Evolutionary conservation across 805 yeast species (phyloP), one percentile per base, ranked within the genome.

Genomic region (Candida coquimbonensis): DNA sequence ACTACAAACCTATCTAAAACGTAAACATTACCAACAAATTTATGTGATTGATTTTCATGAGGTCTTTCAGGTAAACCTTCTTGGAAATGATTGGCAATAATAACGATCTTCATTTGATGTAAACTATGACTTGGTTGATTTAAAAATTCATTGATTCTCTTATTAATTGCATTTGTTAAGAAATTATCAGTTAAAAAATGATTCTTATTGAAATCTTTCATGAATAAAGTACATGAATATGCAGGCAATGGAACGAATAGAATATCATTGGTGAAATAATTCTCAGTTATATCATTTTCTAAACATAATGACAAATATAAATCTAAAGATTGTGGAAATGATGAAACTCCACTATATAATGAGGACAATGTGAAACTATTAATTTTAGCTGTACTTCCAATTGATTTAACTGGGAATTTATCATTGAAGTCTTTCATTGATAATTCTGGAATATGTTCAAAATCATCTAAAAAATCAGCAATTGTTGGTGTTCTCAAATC

Each of bases 21-120:
- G 31, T 55, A 52, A 19, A 57, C 42, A 26, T 57, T 58, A 5
- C 61, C 62, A 17, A 58, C 60, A 32, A 56, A 58, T 37, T 53
- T 58, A 36, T 53, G 56, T 5, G 51, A 33, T 32, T 53, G 59
- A 38, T 54, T 44, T 34, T 56, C 60, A 36, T 53, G 54, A 9
- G 56, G 59, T 41, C 53, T 51, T 9, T 52, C 53, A 1, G 60
- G 55, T 6, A 47, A 46, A 27, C 59, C 58, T 38, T 55, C 60
- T 34, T 56, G 59, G 40, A 47, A 54, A 32, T 42, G 52, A 40
- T 51, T 53, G 43, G 54, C 50, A 5, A 51, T 25, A 21, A 58
- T 49, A 14, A 55, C 38, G 14, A 58, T 43, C 19, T 51, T 53
- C 37, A 57, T 39, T 17, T 51, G 47, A 25, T 46, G 39, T 11